phyloP scores from a whole-genome alignment of 176 grass and related monocot species.

The barley (Hordeum vulgare) region DNA sequence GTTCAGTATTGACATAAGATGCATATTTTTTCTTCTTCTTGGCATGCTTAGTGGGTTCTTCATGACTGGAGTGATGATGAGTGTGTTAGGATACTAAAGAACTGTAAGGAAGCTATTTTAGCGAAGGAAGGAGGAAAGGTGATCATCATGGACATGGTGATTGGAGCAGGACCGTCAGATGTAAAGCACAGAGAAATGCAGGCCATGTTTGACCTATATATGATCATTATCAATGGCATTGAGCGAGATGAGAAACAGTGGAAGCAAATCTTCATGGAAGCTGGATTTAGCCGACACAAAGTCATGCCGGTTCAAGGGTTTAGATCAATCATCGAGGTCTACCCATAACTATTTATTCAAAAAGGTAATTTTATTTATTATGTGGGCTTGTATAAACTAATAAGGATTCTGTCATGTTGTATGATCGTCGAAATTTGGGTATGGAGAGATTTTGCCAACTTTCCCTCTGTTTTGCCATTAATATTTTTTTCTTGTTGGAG shows the following conservation, averaged over 20 bases:
- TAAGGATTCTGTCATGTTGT: too few relatives aligned
- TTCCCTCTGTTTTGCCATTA: too few relatives aligned
- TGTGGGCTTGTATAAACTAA: too few relatives aligned
- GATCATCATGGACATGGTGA: neutral
- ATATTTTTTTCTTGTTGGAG: too few relatives aligned
- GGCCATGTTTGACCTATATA: neutral
- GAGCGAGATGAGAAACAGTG: neutral
- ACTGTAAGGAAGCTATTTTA: neutral
- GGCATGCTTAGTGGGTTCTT: constrained; percentile 29
- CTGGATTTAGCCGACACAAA: neutral
- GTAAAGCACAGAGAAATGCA: neutral
- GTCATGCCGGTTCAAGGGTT: neutral
- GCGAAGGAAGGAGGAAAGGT: neutral
- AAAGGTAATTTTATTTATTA: too few relatives aligned
- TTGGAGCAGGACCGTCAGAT: neutral
- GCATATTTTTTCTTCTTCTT: neutral
- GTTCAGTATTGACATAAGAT: neutral
- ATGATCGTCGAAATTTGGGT: too few relatives aligned
- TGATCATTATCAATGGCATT: neutral
- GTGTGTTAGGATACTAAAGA: constrained; percentile 21
- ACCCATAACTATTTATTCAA: neutral
- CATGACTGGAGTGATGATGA: constrained; percentile 33
- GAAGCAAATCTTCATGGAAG: neutral
- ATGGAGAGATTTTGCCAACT: too few relatives aligned
- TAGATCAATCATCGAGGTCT: neutral